A percentile compares a stretch with the other conserved stretches of the same genome.
Conservation (phyloP, 768 basidiomycete species). For the Pisolithus tinctorius region DNA sequence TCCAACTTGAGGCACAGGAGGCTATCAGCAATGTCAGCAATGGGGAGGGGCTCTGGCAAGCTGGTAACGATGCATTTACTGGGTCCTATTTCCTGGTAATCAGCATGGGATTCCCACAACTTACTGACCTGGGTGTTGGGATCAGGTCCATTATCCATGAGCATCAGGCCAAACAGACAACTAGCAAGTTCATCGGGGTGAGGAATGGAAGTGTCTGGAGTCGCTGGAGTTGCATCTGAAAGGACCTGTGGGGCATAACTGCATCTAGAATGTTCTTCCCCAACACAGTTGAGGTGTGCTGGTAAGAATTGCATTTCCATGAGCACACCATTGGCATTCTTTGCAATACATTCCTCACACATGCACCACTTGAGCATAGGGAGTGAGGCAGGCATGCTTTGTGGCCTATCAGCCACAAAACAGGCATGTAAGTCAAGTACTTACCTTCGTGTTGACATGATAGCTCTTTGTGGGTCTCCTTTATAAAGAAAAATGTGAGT, state of each 20-base stretch:
- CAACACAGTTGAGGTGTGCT: background rate
- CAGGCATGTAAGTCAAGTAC: too few relatives aligned
- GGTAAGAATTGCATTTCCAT: constrained; percentile 4
- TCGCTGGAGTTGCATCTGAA: too few relatives aligned
- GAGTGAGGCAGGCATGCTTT: background rate
- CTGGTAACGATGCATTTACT: background rate
- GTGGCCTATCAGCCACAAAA: background rate
- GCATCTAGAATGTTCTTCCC: too few relatives aligned
- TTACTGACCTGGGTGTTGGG: background rate
- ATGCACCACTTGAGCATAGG: constrained; percentile 1
- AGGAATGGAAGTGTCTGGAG: too few relatives aligned
- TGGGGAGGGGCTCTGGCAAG: background rate
- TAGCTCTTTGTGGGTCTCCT: too few relatives aligned
- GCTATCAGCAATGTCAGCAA: background rate
- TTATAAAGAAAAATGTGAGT: too few relatives aligned
- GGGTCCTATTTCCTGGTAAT: background rate
- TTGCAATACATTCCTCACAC: constrained; percentile 2
- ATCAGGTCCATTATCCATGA: background rate
- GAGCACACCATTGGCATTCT: background rate
- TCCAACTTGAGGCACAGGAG: background rate
- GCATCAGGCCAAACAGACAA: background rate
- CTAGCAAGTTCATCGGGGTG: background rate
- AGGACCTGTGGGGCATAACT: background rate
- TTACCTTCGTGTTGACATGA: too few relatives aligned
- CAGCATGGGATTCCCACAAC: background rate